phyloP scores from a whole-genome alignment of 805 yeast genomes.

The Saccharomycopsis microspora region DNA sequence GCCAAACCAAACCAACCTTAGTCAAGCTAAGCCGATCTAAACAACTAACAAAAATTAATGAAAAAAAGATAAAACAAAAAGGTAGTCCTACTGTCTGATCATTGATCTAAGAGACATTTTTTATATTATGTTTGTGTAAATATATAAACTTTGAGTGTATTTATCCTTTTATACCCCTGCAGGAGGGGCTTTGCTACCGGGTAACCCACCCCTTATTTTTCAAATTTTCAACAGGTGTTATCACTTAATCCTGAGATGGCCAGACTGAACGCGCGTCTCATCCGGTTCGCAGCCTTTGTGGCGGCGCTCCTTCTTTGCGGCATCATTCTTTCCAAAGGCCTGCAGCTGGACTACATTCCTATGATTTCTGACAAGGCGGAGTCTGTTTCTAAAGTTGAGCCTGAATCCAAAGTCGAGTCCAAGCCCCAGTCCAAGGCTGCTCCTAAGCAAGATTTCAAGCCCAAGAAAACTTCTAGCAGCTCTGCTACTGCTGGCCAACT shows the following conservation, averaged over 20 bases:
- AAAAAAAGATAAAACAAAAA: no score
- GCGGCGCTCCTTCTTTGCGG: slow-evolving; percentile 34
- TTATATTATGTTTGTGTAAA: not conserved
- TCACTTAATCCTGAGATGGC: slow-evolving; percentile 23
- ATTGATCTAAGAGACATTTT: slow-evolving; percentile 5
- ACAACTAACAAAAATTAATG: no score
- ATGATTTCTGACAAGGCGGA: slow-evolving; percentile 1
- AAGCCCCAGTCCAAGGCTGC: not conserved
- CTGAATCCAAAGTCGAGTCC: not conserved
- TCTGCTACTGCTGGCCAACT: not conserved
- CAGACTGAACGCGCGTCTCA: slow-evolving; percentile 36
- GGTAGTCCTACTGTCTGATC: not conserved
- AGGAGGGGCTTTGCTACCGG: no score
- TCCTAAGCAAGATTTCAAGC: not conserved
- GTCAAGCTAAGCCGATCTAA: no score
- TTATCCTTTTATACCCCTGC: not conserved
- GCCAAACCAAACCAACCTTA: no score
- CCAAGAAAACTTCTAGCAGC: not conserved
- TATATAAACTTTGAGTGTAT: not conserved
- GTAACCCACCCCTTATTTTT: no score
- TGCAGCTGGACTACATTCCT: slow-evolving; percentile 24
- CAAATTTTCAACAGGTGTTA: no score
- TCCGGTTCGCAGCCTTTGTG: slow-evolving; percentile 38
- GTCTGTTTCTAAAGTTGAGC: not conserved
- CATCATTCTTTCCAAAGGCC: slow-evolving; percentile 36